Evolutionary conservation across 1,284 basidiomycete genomes (phyloP), one percentile per base, ranked within the genome.

Genomic region (Acaromyces ingoldii): DNA sequence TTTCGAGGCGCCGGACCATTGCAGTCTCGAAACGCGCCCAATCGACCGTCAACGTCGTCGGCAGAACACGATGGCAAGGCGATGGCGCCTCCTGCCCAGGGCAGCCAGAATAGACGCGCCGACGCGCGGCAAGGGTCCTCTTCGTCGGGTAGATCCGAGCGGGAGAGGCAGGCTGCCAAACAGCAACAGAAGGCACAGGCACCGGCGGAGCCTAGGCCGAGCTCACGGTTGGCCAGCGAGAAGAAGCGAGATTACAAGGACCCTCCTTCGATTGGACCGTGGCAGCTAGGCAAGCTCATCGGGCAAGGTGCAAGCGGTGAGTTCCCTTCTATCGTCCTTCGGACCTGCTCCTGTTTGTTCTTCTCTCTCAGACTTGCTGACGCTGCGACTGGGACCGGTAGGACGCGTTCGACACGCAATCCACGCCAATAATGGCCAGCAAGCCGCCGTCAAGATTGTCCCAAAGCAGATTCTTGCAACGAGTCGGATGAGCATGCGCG

Each of bases 391-490:
- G n/a, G n/a, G n/a, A n/a, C n/a, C n/a, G n/a, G n/a, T 54, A 93
- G 91, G 91, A 50, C 86, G 89, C 46, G 93, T 99, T 36, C 85
- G 89, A 63, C 85, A 97, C 55, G 92, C 91, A 13, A 82, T 89
- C 55, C 90, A 98, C 76, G 82, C 85, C 19, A 85, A 84, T 70
- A 92, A 90, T 0, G 88, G 88, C 11, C 85, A 93, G 77, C 86
- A 87, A 70, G 91, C 93, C 25, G 95, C 93, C 2, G 85, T 98
- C 76, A 98, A 98, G 80, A 97, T 98, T 64, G 87, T 98, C 28
- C 88, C 91, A 31, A 93, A 93, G 77, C 83, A 83, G 45, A 82
- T 89, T 58, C 79, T 86, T 58, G 77, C 89, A 45, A 81, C 80
- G 49, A 87, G 87, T 46, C 81, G 84, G 21, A 81, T 85, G 75